Conservation (phyloP, 2,329 filamentous ascomycete genomes). For the Aureobasidium melanogenum region DNA sequence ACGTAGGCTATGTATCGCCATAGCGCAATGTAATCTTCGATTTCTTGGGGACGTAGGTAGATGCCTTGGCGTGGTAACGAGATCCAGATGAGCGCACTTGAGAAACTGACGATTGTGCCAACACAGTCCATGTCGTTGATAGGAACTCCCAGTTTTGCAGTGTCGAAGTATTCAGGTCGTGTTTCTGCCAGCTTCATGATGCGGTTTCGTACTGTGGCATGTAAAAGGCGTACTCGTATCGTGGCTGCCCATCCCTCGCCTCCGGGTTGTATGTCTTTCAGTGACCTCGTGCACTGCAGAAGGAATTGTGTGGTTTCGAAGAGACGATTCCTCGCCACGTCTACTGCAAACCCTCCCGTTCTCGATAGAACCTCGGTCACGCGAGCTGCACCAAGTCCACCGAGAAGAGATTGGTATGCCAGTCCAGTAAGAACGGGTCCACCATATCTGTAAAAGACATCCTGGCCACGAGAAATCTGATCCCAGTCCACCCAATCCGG, state of each 20-base stretch:
- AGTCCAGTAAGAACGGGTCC: conserved; percentile 56
- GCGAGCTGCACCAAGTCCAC: conserved; percentile 62
- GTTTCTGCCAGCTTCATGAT: conserved; percentile 52
- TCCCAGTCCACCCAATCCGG: conserved; percentile 73
- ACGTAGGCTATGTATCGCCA: conserved; percentile 69
- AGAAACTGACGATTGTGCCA: conserved; percentile 64
- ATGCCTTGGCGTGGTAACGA: conserved; percentile 66
- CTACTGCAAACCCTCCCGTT: conserved; percentile 64
- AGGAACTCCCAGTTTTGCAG: conserved; percentile 52
- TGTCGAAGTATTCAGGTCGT: conserved; percentile 53
- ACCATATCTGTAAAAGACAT: conserved; percentile 69
- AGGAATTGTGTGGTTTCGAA: conserved; percentile 70
- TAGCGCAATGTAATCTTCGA: conserved; percentile 60
- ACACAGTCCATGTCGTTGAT: conserved; percentile 71
- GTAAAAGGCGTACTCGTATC: conserved; percentile 59
- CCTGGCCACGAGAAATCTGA: conserved; percentile 64
- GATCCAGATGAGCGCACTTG: conserved; percentile 57
- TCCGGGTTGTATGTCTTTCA: conserved; percentile 58
- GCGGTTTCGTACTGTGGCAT: conserved; percentile 56
- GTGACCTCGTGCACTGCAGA: conserved; percentile 57
- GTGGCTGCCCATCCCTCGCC: conserved; percentile 58
- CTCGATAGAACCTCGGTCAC: conserved; percentile 66
- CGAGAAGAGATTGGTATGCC: conserved; percentile 57
- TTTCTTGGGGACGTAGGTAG: conserved; percentile 52
- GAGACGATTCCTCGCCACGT: conserved; percentile 56